phyloP scores from a whole-genome alignment of 495 filamentous ascomycete species.

The Penicillium subrubescens region DNA sequence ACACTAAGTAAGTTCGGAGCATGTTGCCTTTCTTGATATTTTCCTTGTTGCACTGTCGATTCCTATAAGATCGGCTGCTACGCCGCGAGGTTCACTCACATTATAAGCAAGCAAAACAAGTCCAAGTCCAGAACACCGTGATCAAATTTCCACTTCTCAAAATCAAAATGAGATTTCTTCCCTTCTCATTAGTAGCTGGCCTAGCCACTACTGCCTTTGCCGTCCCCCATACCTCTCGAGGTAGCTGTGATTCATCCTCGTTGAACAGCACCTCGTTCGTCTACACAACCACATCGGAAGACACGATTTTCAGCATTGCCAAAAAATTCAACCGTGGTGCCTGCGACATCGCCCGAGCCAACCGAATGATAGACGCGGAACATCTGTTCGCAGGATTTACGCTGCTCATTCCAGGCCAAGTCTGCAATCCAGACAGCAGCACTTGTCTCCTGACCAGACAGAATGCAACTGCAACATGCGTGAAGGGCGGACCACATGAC shows the following conservation, averaged over 20 bases:
- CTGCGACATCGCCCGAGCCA: constrained; percentile 20
- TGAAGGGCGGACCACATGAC: constrained; percentile 15
- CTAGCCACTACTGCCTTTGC: neutral
- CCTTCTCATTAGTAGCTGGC: neutral
- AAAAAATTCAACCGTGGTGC: constrained; percentile 9
- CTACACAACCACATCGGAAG: constrained; percentile 9
- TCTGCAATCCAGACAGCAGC: constrained; percentile 11
- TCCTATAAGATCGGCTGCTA: neutral
- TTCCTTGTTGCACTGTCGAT: neutral
- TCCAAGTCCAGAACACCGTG: neutral
- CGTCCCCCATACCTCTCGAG: neutral
- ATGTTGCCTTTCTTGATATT: neutral
- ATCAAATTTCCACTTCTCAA: neutral
- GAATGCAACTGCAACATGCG: constrained; percentile 12
- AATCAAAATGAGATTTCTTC: neutral
- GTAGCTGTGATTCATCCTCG: neutral
- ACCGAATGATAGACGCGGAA: constrained; percentile 19
- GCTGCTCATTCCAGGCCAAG: constrained; percentile 12
- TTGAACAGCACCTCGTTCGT: neutral
- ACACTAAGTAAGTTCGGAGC: neutral
- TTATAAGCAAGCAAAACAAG: neutral
- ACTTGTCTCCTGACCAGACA: constrained; percentile 12
- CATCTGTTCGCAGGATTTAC: constrained; percentile 12
- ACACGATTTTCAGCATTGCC: constrained; percentile 18
- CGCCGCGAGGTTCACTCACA: neutral